Percentiles rank a stretch among this genome's conserved stretches.
phyloP scores from a whole-genome alignment of 2,329 filamentous ascomycete species.

The Trichothecium roseum region DNA sequence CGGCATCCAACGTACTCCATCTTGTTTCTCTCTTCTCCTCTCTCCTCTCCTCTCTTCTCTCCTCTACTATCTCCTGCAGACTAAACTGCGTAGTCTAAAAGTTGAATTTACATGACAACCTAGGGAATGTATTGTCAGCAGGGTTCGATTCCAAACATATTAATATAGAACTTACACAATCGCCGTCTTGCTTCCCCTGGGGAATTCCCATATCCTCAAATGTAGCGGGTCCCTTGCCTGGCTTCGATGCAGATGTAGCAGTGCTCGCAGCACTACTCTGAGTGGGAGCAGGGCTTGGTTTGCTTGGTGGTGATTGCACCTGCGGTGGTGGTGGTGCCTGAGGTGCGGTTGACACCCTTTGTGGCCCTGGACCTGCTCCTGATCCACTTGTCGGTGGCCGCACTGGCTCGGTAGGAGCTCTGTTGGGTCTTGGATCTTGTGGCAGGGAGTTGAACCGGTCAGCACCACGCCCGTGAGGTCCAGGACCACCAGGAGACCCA shows the following conservation, averaged over 20 bases:
- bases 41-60: no score
- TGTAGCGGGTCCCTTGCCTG: slow-evolving; percentile 73
- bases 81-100: no score
- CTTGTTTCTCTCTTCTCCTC: no score
- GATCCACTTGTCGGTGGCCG: slow-evolving; percentile 4
- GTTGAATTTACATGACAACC: slow-evolving; percentile 3
- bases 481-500: neutral
- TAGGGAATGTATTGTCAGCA: neutral
- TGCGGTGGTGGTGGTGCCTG: slow-evolving; percentile 17
- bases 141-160: neutral
- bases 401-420: neutral
- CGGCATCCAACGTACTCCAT: no score
- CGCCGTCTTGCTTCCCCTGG: slow-evolving; percentile 68
- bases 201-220: slow-evolving; percentile 99
- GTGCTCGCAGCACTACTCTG: slow-evolving; percentile 17
- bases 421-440: slow-evolving; percentile 1
- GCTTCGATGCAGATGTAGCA: slow-evolving; percentile 21
- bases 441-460: neutral
- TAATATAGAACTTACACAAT: slow-evolving; percentile 60
- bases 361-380: slow-evolving; percentile 11
- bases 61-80: no score
- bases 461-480: neutral
- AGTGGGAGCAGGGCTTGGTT: slow-evolving; percentile 10
- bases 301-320: slow-evolving; percentile 15
- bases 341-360: slow-evolving; percentile 26